Evolutionary conservation across 2,329 filamentous ascomycete genomes (phyloP).

Genomic region (Hysterium pulicare): DNA sequence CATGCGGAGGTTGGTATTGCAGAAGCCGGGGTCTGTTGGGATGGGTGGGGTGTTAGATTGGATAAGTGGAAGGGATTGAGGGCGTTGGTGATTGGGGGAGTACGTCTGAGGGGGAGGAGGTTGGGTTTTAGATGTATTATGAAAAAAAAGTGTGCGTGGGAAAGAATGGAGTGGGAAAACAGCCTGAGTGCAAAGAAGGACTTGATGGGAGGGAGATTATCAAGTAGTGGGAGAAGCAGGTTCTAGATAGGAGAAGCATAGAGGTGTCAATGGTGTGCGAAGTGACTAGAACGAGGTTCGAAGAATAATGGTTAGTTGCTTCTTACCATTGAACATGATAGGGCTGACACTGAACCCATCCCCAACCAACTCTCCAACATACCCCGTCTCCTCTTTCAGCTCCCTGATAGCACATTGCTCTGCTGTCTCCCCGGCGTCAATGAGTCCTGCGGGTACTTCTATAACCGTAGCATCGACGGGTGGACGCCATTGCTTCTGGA

Average conservation of each 20-base stretch:
- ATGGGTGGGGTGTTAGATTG: too few relatives aligned
- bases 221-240: too few relatives aligned
- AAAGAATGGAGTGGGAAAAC: neutral
- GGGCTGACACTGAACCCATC: slow-evolving; percentile 37
- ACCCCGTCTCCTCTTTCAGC: slow-evolving; percentile 63
- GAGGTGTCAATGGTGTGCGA: too few relatives aligned
- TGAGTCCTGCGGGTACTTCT: slow-evolving; percentile 60
- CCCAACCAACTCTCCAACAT: slow-evolving; percentile 48
- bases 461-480: slow-evolving; percentile 59
- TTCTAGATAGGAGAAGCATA: too few relatives aligned
- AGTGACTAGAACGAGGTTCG: too few relatives aligned
- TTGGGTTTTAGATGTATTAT: neutral
- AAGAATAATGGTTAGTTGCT: too few relatives aligned
- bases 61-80: too few relatives aligned
- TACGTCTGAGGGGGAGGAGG: neutral
- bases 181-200: too few relatives aligned
- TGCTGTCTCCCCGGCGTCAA: slow-evolving; percentile 58
- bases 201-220: too few relatives aligned
- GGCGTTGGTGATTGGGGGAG: too few relatives aligned
- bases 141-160: neutral
- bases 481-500: slow-evolving; percentile 56
- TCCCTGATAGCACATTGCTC: slow-evolving; percentile 59
- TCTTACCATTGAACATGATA: slow-evolving; percentile 44
- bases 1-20: slow-evolving; percentile 52
- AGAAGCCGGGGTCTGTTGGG: slow-evolving; percentile 43